phyloP scores from a whole-genome alignment of 1,284 basidiomycete species.

The Dichomitus squalens region DNA sequence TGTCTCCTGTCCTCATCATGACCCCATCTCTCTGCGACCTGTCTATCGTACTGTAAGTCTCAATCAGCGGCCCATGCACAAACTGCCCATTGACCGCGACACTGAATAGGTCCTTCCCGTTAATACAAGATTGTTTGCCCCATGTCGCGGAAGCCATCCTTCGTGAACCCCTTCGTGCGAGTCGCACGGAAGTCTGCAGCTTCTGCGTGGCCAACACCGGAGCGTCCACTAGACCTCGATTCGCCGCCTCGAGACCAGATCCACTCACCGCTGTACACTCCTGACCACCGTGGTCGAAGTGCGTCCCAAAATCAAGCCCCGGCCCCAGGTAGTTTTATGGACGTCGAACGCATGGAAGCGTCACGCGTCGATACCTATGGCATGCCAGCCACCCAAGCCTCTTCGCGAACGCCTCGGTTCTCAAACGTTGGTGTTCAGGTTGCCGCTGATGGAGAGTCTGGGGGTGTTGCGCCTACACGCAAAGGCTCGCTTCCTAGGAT shows the following conservation, averaged over 20 bases:
- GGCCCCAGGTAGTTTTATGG: too few species aligned
- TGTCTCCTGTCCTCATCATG: neutral
- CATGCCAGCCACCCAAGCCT: too few species aligned
- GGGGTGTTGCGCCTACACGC: neutral
- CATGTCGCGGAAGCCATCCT: neutral
- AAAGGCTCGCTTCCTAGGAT: conserved; percentile 1
- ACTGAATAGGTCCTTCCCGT: neutral
- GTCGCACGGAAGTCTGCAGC: neutral
- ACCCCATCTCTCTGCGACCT: neutral
- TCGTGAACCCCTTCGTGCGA: conserved; percentile 11
- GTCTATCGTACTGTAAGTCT: neutral
- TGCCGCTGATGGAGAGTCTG: neutral
- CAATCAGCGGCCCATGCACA: neutral
- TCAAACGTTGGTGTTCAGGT: neutral
- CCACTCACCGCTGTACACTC: neutral
- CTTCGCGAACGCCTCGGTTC: neutral
- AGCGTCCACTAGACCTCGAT: neutral
- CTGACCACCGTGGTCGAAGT: too few species aligned
- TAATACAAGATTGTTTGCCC: neutral
- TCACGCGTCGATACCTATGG: too few species aligned
- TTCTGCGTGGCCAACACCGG: neutral
- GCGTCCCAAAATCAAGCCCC: too few species aligned
- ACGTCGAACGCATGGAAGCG: too few species aligned
- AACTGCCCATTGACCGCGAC: neutral
- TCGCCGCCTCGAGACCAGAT: neutral